phyloP scores from a whole-genome alignment of 2,329 filamentous ascomycete genomes.

The Fusarium robinianum region DNA sequence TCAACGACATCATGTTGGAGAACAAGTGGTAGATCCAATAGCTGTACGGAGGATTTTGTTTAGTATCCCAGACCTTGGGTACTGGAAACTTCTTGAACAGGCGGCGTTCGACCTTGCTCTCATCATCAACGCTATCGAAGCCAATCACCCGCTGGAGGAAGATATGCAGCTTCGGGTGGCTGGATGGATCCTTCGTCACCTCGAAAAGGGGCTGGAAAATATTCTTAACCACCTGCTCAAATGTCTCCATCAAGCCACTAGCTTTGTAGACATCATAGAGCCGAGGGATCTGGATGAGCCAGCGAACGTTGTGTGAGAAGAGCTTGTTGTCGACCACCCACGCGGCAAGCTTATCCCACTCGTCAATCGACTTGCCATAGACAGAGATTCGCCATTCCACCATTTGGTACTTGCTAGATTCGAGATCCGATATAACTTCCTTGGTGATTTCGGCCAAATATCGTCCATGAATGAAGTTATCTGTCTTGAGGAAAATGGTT shows the following conservation, averaged over 20 bases:
- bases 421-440: constrained; percentile 94
- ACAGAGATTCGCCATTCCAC: constrained; percentile 99
- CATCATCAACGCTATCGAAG: constrained; percentile 96
- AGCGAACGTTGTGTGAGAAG: constrained; percentile 96
- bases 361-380: constrained; percentile 87
- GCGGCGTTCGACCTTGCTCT: constrained; percentile 93
- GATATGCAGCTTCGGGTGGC: constrained; percentile 89
- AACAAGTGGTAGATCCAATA: constrained; percentile 99
- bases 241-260: constrained; percentile 82
- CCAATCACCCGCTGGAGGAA: constrained; percentile 95
- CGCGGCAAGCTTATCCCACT: constrained; percentile 96
- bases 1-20: constrained; percentile 90
- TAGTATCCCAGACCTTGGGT: constrained; percentile 84
- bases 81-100: constrained; percentile 96
- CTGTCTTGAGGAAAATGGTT: constrained; percentile 98
- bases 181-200: constrained; percentile 83
- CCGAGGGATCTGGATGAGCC: constrained; percentile 93
- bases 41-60: constrained; percentile 96
- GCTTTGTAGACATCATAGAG: constrained; percentile 96
- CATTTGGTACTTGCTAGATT: constrained; percentile 99
- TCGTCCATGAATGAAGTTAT: constrained; percentile 94
- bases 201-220: constrained; percentile 94
- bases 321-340: constrained; percentile 99
- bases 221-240: constrained; percentile 88
- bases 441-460: constrained; percentile 98